phyloP scores from a whole-genome alignment of 2,329 filamentous ascomycete genomes.

The Pseudophaeomoniella oleicola region DNA sequence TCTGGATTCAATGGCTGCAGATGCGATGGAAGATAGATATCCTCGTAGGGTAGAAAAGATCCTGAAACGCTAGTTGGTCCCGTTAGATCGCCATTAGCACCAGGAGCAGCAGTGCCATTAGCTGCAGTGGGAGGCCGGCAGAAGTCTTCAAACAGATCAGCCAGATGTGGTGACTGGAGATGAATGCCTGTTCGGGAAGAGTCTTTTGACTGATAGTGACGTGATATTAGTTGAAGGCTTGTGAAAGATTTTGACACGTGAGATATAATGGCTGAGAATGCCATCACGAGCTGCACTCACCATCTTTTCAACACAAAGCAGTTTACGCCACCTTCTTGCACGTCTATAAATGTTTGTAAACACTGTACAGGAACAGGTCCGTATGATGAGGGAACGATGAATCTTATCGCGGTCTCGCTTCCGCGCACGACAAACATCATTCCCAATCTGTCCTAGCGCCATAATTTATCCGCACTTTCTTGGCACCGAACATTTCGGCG shows the following conservation, averaged over 20 bases:
- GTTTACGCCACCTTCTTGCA: too few relatives aligned
- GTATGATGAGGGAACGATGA: too few relatives aligned
- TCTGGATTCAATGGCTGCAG: slow-evolving; percentile 51
- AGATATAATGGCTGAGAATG: too few relatives aligned
- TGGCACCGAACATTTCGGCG: slow-evolving; percentile 2
- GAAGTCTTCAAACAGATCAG: slow-evolving; percentile 36
- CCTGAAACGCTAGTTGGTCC: slow-evolving; percentile 14
- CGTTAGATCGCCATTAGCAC: slow-evolving; percentile 5
- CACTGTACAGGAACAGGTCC: too few relatives aligned
- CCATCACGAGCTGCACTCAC: too few relatives aligned
- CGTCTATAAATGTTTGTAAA: too few relatives aligned
- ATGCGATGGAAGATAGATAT: slow-evolving; percentile 45
- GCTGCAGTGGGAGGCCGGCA: slow-evolving; percentile 27
- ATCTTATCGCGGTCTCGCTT: too few relatives aligned
- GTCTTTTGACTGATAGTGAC: slow-evolving; percentile 36
- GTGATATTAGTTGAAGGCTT: too few relatives aligned
- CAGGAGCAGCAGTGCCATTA: slow-evolving; percentile 6
- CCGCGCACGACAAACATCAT: too few relatives aligned
- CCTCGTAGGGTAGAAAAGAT: slow-evolving; percentile 37
- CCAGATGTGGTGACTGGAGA: slow-evolving; percentile 31
- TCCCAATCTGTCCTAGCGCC: neutral
- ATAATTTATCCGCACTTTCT: slow-evolving; percentile 1
- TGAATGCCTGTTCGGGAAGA: slow-evolving; percentile 33
- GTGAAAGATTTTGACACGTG: too few relatives aligned
- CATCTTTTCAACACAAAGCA: too few relatives aligned